Percentiles rank a stretch among this genome's conserved stretches.
phyloP scores from a whole-genome alignment of 352 stramenopile species.

The Phytophthora melonis region DNA sequence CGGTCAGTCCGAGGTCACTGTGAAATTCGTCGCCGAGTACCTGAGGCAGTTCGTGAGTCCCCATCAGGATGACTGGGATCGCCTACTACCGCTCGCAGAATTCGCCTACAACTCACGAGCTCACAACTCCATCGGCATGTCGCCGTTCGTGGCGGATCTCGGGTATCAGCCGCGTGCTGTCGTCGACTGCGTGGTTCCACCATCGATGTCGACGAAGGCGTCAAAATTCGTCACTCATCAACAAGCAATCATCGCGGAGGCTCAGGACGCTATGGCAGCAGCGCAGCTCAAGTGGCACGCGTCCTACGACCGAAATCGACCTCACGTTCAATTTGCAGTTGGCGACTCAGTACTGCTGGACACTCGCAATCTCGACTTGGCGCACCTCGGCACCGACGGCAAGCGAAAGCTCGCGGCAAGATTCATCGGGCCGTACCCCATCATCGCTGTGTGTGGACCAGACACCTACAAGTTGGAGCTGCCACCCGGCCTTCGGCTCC shows the following conservation, averaged over 20 bases:
- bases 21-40: background rate
- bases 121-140: background rate
- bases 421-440: constrained; percentile 8
- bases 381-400: constrained; percentile 2
- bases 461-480: constrained; percentile 7
- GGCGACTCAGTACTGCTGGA: background rate
- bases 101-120: background rate
- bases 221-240: background rate
- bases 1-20: background rate
- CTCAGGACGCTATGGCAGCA: constrained; percentile 1
- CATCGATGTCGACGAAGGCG: no score
- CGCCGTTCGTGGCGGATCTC: background rate
- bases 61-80: background rate
- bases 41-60: background rate
- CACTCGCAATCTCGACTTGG: background rate
- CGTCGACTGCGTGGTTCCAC: background rate
- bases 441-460: background rate
- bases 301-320: constrained; percentile 7
- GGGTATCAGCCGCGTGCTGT: background rate
- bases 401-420: constrained; percentile 3
- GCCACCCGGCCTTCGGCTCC: background rate
- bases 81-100: background rate
- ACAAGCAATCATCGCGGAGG: constrained; percentile 1
- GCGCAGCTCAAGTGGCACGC: background rate
- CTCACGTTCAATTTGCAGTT: background rate